Base-by-base conservation (phyloP, 2,329 filamentous ascomycete species). In the Nannizziopsis arthrosporioides region DNA sequence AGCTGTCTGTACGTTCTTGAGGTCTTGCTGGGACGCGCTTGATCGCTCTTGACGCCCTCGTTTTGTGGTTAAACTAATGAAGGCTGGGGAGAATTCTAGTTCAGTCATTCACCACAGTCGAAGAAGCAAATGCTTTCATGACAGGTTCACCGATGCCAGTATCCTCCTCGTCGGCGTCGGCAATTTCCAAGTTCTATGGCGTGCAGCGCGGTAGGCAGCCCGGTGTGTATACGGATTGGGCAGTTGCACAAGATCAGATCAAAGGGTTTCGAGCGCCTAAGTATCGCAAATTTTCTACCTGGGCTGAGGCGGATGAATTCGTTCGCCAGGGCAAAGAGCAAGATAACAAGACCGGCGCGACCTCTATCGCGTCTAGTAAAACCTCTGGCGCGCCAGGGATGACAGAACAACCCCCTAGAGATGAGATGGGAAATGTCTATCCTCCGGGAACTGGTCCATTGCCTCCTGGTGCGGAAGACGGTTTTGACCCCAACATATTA, bases 91-190 rank as follows among this genome's bases (percentile, higher is more conserved):
- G 12, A n/a, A 46, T 15, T 36, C 19, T 52, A 92, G 86, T 84
- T 71, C 90, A 92, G 68, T 86, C 84, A 1, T 95, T 94, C 61
- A 68, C 73, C 8, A 79, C 76, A 0, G 70, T 75, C 50, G 75
- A 81, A 53, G 87, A 94, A 51, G 90, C 90, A n/a, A 76, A 84
- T 58, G 79, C 78, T 1, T 95, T 85, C 61, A 73, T 86, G 19
- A 78, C 75, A 1, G 84, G 85, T 41, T 75, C 74, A 55, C 73
- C 75, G 49, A 64, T 64, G 6, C 62, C 62, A 12, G 47, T 57
- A 12, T 54, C 54, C 11, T 55, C 66, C 15, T 58, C n/a, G 2
- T 44, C 68, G 17, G 63, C 69, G 36, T 57, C 67, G 42, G 63
- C 55, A 4, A 53, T 57, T 18, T 64, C 69, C 15, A 74, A 76